Percentiles rank a stretch among this genome's conserved stretches.
phyloP scores from a whole-genome alignment of 352 stramenopile species.

The Pythium graminicola region DNA sequence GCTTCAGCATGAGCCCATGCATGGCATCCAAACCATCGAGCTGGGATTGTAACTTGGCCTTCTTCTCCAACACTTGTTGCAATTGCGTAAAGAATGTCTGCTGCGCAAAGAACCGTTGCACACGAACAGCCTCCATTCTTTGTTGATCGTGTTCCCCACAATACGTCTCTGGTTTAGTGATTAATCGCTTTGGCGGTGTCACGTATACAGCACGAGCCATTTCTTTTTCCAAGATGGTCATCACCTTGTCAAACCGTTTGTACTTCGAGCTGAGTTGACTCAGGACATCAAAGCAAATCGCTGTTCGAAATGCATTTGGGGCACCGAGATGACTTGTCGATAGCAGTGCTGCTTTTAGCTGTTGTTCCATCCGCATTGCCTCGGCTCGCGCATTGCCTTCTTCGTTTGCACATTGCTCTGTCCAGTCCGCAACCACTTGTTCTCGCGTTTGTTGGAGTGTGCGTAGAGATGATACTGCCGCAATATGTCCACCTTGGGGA shows the following conservation, averaged over 20 bases:
- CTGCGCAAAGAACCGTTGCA: slow-evolving; percentile 26
- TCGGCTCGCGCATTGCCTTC: slow-evolving; percentile 9
- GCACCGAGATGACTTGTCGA: slow-evolving; percentile 48
- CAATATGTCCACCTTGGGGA: not conserved
- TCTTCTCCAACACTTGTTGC: slow-evolving; percentile 31
- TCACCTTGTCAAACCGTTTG: slow-evolving; percentile 38
- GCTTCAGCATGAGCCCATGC: slow-evolving; percentile 46
- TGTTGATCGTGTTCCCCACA: not conserved
- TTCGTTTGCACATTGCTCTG: slow-evolving; percentile 9
- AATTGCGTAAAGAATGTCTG: slow-evolving; percentile 56
- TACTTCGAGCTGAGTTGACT: slow-evolving; percentile 39
- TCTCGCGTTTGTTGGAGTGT: not conserved
- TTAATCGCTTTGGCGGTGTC: slow-evolving; percentile 4
- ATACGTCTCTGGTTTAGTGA: not conserved
- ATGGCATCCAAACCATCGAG: slow-evolving; percentile 32
- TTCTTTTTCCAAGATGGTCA: slow-evolving; percentile 29
- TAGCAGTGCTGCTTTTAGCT: slow-evolving; percentile 40
- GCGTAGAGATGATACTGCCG: not conserved
- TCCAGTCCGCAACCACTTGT: slow-evolving; percentile 12
- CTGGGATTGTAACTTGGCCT: slow-evolving; percentile 29
- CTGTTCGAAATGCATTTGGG: slow-evolving; percentile 51
- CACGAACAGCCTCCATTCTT: slow-evolving; percentile 2
- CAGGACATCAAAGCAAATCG: slow-evolving; percentile 51
- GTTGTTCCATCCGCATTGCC: slow-evolving; percentile 31
- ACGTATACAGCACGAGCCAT: slow-evolving; percentile 40